Evolutionary conservation across 2,329 filamentous ascomycete genomes (phyloP).

Genomic region (Sclerotinia nivalis): DNA sequence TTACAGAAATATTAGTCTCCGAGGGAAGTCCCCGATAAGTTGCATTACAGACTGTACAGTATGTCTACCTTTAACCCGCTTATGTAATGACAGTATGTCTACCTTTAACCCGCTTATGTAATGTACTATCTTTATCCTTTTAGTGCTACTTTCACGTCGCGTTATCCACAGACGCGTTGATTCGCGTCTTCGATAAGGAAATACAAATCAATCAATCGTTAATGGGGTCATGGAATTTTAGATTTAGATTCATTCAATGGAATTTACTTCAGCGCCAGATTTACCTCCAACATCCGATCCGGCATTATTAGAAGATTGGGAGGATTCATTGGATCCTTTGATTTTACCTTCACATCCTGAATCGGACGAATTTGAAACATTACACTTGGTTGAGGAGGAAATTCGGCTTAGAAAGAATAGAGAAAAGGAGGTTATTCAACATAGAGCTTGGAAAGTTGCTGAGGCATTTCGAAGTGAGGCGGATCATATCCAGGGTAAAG

Average conservation of each 20-base stretch:
- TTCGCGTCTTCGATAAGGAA: conserved; percentile 15
- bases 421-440: conserved; percentile 51
- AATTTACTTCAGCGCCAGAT: conserved; percentile 30
- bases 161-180: conserved; percentile 1
- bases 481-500: conserved; percentile 42
- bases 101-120: background rate
- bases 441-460: conserved; percentile 49
- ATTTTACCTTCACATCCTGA: conserved; percentile 35
- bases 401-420: conserved; percentile 45
- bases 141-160: background rate
- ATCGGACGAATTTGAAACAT: conserved; percentile 51
- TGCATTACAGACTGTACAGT: too few relatives aligned
- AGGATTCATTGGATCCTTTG: conserved; percentile 26
- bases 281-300: conserved; percentile 35
- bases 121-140: background rate
- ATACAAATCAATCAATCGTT: background rate
- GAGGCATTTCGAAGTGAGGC: conserved; percentile 53
- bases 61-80: background rate
- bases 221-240: background rate
- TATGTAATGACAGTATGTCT: too few relatives aligned
- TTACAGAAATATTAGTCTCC: too few relatives aligned
- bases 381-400: conserved; percentile 47
- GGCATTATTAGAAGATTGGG: conserved; percentile 33
- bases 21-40: too few relatives aligned
- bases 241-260: conserved; percentile 29